Percentiles rank a stretch among this genome's conserved stretches.
phyloP scores from a whole-genome alignment of 371 early-diverging fungal genomes.

The Mucor ambiguus region DNA sequence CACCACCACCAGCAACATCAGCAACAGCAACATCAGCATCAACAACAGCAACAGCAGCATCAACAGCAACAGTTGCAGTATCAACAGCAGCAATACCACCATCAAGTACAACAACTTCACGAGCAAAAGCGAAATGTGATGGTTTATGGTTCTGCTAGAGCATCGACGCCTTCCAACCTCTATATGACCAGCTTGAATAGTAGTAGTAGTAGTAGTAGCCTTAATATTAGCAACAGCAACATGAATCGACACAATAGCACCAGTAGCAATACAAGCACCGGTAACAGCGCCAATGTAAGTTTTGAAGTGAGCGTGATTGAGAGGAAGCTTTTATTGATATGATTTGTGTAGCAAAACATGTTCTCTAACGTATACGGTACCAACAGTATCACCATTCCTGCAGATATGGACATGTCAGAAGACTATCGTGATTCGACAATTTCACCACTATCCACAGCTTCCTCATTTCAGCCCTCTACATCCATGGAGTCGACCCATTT shows the following conservation, averaged over 20 bases:
- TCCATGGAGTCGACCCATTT: slow-evolving; percentile 19
- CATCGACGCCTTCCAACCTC: slow-evolving; percentile 20
- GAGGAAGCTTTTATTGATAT: neutral
- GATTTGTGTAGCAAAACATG: slow-evolving; percentile 1
- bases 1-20: slow-evolving; percentile 6
- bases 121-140: slow-evolving; percentile 32
- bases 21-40: slow-evolving; percentile 11
- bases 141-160: slow-evolving; percentile 37
- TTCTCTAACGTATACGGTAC: slow-evolving; percentile 26
- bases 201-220: neutral
- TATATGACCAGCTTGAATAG: slow-evolving; percentile 4
- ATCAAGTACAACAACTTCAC: slow-evolving; percentile 6
- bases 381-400: slow-evolving; percentile 42
- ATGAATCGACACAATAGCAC: neutral
- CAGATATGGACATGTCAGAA: slow-evolving; percentile 37
- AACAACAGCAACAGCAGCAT: slow-evolving; percentile 12
- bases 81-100: slow-evolving; percentile 7
- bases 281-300: neutral
- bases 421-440: slow-evolving; percentile 23
- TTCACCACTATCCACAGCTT: slow-evolving; percentile 22
- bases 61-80: slow-evolving; percentile 1
- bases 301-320: neutral
- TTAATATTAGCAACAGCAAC: neutral
- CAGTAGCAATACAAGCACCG: neutral
- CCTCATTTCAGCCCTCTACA: slow-evolving; percentile 28